Conservation (phyloP, 495 filamentous ascomycete species). For the Daldinia bambusicola region DNA sequence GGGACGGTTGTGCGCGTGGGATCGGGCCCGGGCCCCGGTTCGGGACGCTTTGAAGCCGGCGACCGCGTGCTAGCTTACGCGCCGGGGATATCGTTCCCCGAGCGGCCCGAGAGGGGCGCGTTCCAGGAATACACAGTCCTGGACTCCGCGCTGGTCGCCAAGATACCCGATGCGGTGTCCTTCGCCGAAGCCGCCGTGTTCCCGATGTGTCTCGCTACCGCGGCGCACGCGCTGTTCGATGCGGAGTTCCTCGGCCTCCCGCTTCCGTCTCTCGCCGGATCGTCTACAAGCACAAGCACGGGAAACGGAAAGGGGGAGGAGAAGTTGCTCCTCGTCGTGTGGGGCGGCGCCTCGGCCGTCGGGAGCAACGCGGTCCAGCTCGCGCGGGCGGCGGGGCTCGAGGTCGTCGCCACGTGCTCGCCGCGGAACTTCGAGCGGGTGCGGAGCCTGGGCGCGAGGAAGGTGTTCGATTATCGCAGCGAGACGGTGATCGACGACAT, state of each 20-base stretch:
- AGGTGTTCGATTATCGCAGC: slow-evolving; percentile 56
- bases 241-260: slow-evolving; percentile 48
- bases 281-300: no score
- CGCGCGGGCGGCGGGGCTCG: slow-evolving; percentile 65
- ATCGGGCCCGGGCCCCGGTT: slow-evolving; percentile 54
- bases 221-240: slow-evolving; percentile 57
- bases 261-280: slow-evolving; percentile 46
- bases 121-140: slow-evolving; percentile 52
- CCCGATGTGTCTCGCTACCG: slow-evolving; percentile 60
- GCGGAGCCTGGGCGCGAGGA: slow-evolving; percentile 31
- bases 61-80: slow-evolving; percentile 52
- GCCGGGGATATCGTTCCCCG: not conserved
- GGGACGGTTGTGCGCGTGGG: slow-evolving; percentile 56
- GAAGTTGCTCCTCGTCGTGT: slow-evolving; percentile 50
- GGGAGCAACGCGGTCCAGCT: slow-evolving; percentile 71
- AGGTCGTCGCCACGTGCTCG: slow-evolving; percentile 66
- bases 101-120: slow-evolving; percentile 23
- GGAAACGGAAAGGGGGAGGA: no score
- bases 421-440: slow-evolving; percentile 57
- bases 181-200: slow-evolving; percentile 58
- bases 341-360: slow-evolving; percentile 68
- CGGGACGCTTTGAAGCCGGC: slow-evolving; percentile 56
- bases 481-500: slow-evolving; percentile 46
- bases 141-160: slow-evolving; percentile 30
- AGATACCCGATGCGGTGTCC: slow-evolving; percentile 55